phyloP scores from a whole-genome alignment of 768 basidiomycete genomes.

The Xerocomus potaroensis region DNA sequence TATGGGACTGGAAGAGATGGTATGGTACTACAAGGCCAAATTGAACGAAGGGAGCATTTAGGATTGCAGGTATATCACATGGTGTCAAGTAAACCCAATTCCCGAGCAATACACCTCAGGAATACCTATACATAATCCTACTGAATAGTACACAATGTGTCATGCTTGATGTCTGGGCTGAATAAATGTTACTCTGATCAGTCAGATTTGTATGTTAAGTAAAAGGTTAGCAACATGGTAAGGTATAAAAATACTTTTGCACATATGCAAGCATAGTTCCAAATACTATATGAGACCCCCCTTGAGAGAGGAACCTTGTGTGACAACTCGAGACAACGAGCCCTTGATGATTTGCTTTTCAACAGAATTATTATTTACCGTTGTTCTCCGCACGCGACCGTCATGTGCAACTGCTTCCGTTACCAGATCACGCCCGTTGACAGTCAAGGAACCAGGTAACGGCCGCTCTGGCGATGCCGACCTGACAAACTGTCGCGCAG shows the following conservation, averaged over 20 bases:
- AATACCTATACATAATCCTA: slow-evolving; percentile 11
- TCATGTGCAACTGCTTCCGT: slow-evolving; percentile 36
- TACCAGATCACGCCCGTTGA: slow-evolving; percentile 37
- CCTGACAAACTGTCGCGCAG: slow-evolving; percentile 15
- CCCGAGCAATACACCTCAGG: background rate
- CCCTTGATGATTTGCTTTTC: slow-evolving; percentile 52
- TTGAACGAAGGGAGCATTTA: slow-evolving; percentile 81
- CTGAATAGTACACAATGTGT: slow-evolving; percentile 13
- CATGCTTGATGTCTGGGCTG: background rate
- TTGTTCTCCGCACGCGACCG: slow-evolving; percentile 39
- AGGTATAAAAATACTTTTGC: slow-evolving; percentile 16
- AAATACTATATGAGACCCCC: slow-evolving; percentile 2
- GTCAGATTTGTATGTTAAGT: slow-evolving; percentile 12
- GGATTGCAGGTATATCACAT: slow-evolving; percentile 1
- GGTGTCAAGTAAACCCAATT: background rate
- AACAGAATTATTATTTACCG: slow-evolving; percentile 33
- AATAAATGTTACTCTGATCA: slow-evolving; percentile 8
- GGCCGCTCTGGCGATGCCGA: slow-evolving; percentile 24
- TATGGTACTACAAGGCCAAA: slow-evolving; percentile 86
- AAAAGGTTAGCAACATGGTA: slow-evolving; percentile 6
- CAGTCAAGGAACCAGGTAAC: slow-evolving; percentile 24
- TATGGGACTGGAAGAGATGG: slow-evolving; percentile 95
- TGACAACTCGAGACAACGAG: slow-evolving; percentile 51
- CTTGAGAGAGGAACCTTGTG: slow-evolving; percentile 20
- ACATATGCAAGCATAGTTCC: background rate